Evolutionary conservation across 805 yeast species (phyloP).

Genomic region (Lipomyces chichibuensis): DNA sequence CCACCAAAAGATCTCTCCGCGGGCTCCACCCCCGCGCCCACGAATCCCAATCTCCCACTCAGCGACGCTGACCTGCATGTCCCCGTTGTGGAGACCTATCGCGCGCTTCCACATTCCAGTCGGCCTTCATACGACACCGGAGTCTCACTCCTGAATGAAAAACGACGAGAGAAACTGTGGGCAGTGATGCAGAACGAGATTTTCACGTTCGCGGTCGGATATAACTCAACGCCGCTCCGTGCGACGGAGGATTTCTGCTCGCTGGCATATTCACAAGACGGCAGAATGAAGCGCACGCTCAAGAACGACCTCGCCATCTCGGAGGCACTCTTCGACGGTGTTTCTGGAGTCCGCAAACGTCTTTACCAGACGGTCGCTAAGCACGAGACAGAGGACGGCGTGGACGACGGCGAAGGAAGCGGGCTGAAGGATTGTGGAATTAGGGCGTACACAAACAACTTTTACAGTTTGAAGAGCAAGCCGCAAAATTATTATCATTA

Average conservation of each 20-base stretch:
- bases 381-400: slow-evolving; percentile 16
- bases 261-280: slow-evolving; percentile 35
- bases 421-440: slow-evolving; percentile 26
- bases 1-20: neutral
- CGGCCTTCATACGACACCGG: slow-evolving; percentile 28
- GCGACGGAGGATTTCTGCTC: slow-evolving; percentile 32
- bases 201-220: slow-evolving; percentile 29
- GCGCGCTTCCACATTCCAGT: slow-evolving; percentile 21
- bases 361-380: slow-evolving; percentile 20
- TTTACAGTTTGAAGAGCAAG: slow-evolving; percentile 24
- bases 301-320: slow-evolving; percentile 35
- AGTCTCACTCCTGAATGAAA: slow-evolving; percentile 24
- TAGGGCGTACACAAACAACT: slow-evolving; percentile 28
- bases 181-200: slow-evolving; percentile 31
- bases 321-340: slow-evolving; percentile 31
- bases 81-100: slow-evolving; percentile 22
- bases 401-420: slow-evolving; percentile 9
- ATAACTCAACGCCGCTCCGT: slow-evolving; percentile 23
- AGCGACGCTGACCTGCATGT: slow-evolving; percentile 23
- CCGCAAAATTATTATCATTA: slow-evolving; percentile 32
- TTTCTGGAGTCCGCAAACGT: slow-evolving; percentile 28
- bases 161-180: slow-evolving; percentile 33
- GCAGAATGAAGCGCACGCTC: slow-evolving; percentile 34
- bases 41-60: slow-evolving; percentile 18
- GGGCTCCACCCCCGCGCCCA: slow-evolving; percentile 4